Base-by-base conservation (phyloP, 371 early-diverging fungal species). In the Apophysomyces ossiformis region DNA sequence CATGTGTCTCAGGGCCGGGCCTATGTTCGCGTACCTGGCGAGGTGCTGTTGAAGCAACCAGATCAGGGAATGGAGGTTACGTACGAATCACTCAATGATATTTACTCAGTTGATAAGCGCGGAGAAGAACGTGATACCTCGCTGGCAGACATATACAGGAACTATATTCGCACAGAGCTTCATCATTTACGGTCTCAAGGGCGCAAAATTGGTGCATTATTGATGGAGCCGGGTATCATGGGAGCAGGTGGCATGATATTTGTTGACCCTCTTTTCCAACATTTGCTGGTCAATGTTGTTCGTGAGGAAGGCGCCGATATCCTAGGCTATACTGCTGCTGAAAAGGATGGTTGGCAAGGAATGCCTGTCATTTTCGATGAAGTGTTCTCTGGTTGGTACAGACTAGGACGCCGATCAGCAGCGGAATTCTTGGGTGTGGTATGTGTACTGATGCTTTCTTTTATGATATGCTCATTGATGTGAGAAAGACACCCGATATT, bases 161-260 rank as follows among this genome's bases (percentile, higher is more conserved):
- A 60, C 6, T 82, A 83, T 57, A 86, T 89, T 64, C 82, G 84
- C 1, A 54, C 68, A 13, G 72, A 79, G 9, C 66, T 90, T 37
- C 66, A 72, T 7, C 45, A 60, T 2, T 62, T 90, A 58, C 76
- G 75, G 6, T 69, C 68, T 7, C 76, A 79, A 37, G 85, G 83
- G n/a, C 71, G 84, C 8, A 68, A 78, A n/a, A 87, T 92, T 65
- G 95, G 93, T 45, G 88, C 93, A 0, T 60, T 95, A 16, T 64
- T 93, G 58, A 83, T 95, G 78, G 93, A 93, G 63, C 93, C 95
- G 0, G 78, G 93, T 12, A 60, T 95, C 32, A 86, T 93, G 86
- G 93, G 93, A 7, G 90, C 94, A 0, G 93, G 92, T 36, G 95
- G 93, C 44, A 95, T 95, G 94, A 72, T 90, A 35, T 90, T 92